A percentile compares a stretch with the other conserved stretches of the same genome.
phyloP scores from a whole-genome alignment of 2,329 filamentous ascomycete species.

The Achaetomium macrosporum region DNA sequence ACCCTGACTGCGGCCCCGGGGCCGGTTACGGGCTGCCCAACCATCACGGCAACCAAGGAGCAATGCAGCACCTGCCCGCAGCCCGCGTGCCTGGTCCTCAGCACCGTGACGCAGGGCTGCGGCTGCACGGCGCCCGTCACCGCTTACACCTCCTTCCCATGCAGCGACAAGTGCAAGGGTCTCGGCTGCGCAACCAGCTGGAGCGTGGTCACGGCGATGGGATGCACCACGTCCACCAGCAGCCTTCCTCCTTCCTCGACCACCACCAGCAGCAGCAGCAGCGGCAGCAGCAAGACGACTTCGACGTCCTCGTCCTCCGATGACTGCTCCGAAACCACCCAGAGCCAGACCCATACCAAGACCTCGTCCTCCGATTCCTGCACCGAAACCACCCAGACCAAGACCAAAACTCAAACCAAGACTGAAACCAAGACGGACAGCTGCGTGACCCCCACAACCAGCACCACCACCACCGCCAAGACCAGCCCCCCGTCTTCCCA shows the following conservation, averaged over 20 bases:
- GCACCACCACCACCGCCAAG: not conserved
- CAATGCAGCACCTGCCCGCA: conserved; percentile 16
- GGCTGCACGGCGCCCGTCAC: conserved; percentile 19
- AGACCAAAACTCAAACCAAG: not conserved
- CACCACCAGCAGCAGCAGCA: not conserved
- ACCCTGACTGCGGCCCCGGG: not conserved
- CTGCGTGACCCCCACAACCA: not conserved
- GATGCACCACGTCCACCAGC: not conserved
- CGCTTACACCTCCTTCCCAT: conserved; percentile 14
- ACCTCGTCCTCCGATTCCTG: not conserved
- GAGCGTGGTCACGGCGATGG: conserved; percentile 7
- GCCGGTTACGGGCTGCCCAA: conserved; percentile 15
- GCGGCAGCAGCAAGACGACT: not conserved
- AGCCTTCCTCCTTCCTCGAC: not conserved
- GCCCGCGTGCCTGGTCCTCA: conserved; percentile 17
- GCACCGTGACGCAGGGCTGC: conserved; percentile 18
- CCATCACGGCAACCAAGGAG: conserved; percentile 17
- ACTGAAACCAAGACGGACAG: too few species aligned
- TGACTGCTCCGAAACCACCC: not conserved
- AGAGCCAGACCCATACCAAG: not conserved
- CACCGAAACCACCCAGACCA: not conserved
- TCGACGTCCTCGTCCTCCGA: not conserved
- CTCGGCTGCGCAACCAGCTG: conserved; percentile 18
- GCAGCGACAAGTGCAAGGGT: conserved; percentile 14
- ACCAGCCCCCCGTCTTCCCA: not conserved